These are phyloP conservation scores for Mucor piriformis DNA, from an alignment of 371 early-diverging fungal genomes.

Conservation along the genomic window DNA sequence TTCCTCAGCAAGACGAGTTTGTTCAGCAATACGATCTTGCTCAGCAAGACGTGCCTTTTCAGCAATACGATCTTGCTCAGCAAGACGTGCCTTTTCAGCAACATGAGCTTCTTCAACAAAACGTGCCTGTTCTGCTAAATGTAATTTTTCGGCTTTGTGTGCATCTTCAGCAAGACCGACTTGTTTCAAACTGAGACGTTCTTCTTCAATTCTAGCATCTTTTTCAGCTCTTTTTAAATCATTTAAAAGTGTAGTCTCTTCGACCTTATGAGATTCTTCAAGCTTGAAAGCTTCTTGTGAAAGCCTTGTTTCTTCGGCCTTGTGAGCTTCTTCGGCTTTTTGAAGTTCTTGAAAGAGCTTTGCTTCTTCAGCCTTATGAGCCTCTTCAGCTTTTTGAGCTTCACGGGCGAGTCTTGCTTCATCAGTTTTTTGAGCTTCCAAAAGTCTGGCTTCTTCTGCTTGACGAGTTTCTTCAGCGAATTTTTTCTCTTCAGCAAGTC, in stretches of 20 bases:
- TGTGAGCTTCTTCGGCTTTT: slow-evolving; percentile 1
- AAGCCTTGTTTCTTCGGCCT: slow-evolving; percentile 10
- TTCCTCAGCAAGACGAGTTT: slow-evolving; percentile 5
- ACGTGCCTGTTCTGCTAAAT: background rate
- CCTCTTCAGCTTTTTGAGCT: background rate
- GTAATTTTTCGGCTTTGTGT: background rate
- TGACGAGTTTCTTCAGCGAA: slow-evolving; percentile 1
- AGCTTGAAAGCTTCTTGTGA: too few relatives aligned
- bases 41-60: background rate
- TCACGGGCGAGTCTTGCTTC: background rate
- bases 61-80: background rate
- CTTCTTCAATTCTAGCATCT: too few relatives aligned
- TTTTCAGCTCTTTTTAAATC: too few relatives aligned
- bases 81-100: background rate
- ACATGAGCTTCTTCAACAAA: background rate
- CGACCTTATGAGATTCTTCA: too few relatives aligned
- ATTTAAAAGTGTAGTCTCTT: too few relatives aligned
- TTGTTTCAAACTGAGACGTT: too few relatives aligned
- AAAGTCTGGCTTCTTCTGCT: background rate
- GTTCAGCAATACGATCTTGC: background rate
- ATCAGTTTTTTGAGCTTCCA: background rate
- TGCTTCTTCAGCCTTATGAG: slow-evolving; percentile 3
- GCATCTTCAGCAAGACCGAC: too few relatives aligned
- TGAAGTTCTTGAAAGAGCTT: slow-evolving; percentile 1
- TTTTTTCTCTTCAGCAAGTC: background rate